Percentiles rank a stretch among this genome's conserved stretches.
Evolutionary conservation across 1,139 yeast species (phyloP).

Genomic region (Saccharomyces uvarum): DNA sequence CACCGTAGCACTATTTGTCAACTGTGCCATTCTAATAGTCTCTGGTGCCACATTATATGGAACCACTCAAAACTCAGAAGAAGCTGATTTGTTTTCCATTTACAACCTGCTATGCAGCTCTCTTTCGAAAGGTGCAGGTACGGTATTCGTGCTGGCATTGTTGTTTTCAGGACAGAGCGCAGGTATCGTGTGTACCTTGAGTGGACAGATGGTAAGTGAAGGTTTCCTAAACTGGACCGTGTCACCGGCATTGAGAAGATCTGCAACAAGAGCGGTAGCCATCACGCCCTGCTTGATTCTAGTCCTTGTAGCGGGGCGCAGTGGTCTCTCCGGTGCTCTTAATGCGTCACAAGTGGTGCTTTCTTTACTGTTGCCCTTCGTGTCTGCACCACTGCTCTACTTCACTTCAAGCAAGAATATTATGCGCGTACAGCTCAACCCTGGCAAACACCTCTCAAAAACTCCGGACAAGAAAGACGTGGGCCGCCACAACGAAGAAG

Average conservation of each 20-base stretch:
- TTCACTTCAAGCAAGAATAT: conserved; percentile 55
- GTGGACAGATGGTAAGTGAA: conserved; percentile 75
- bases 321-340: conserved; percentile 60
- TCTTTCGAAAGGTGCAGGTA: conserved; percentile 63
- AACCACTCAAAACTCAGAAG: conserved; percentile 48
- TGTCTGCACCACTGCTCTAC: conserved; percentile 67
- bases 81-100: conserved; percentile 70
- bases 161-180: conserved; percentile 75
- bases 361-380: conserved; percentile 62
- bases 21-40: conserved; percentile 64
- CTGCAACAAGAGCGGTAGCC: conserved; percentile 64
- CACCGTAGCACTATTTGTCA: conserved; percentile 66
- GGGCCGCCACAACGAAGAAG: conserved; percentile 4
- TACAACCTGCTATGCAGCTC: conserved; percentile 54
- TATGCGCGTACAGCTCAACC: conserved; percentile 42
- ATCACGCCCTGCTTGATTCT: conserved; percentile 63
- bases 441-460: conserved; percentile 9
- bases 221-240: conserved; percentile 71
- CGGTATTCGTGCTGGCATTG: conserved; percentile 65
- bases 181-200: conserved; percentile 73
- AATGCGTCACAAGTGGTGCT: conserved; percentile 70
- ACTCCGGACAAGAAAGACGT: not conserved
- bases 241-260: conserved; percentile 61
- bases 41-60: conserved; percentile 63
- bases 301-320: conserved; percentile 58